phyloP scores from a whole-genome alignment of 257 asterid genomes.

The Solanum arcanum region DNA sequence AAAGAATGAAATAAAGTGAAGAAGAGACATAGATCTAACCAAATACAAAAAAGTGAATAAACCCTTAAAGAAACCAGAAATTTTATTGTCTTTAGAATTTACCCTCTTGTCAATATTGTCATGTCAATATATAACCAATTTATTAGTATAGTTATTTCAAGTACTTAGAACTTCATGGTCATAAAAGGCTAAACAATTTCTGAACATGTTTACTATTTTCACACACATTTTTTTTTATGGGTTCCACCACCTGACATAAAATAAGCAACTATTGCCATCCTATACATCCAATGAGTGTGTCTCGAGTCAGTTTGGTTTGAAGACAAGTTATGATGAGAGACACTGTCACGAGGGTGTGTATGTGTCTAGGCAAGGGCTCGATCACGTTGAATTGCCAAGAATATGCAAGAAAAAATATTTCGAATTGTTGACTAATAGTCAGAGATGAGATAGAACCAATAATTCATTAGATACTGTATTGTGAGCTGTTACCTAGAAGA shows the following conservation, averaged over 20 bases:
- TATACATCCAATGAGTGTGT: background rate
- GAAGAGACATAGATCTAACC: background rate
- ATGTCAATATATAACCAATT: background rate
- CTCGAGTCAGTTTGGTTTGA: too few relatives aligned
- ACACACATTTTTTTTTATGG: background rate
- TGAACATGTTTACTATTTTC: background rate
- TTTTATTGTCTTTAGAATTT: background rate
- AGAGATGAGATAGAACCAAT: background rate
- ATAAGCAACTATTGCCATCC: too few relatives aligned
- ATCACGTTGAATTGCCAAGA: background rate
- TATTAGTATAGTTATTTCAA: background rate
- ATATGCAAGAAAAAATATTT: background rate
- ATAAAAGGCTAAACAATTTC: background rate
- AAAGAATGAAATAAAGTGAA: background rate
- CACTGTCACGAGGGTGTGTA: too few relatives aligned
- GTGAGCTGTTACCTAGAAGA: background rate
- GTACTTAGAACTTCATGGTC: background rate
- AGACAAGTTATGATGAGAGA: too few relatives aligned
- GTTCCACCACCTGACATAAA: background rate
- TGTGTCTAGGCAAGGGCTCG: background rate
- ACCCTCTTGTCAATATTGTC: background rate
- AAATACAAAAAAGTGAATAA: background rate
- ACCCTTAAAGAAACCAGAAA: background rate
- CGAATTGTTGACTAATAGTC: background rate
- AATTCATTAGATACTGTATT: background rate